A percentile compares a stretch with the other conserved stretches of the same genome.
These are phyloP conservation scores for Xylariaceae sp. DNA, from an alignment of 2,329 filamentous ascomycete genomes.

Conservation along the genomic window DNA sequence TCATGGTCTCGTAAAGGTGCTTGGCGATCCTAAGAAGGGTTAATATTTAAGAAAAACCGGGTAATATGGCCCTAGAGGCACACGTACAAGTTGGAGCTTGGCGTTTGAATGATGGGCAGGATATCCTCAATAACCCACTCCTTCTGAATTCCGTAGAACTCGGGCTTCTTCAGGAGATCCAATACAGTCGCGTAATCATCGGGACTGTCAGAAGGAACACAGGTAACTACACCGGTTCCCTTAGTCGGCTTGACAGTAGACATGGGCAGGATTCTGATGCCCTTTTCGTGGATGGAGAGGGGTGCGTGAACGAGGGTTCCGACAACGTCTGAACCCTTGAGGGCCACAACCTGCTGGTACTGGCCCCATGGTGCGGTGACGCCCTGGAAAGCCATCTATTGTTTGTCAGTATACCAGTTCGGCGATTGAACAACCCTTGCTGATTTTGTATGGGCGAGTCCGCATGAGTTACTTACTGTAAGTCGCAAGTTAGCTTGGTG, in stretches of 20 bases:
- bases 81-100: slow-evolving; percentile 47
- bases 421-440: neutral
- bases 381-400: slow-evolving; percentile 80
- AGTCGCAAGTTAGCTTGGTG: neutral
- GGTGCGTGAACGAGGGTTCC: slow-evolving; percentile 88
- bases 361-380: slow-evolving; percentile 54
- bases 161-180: slow-evolving; percentile 89
- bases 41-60: neutral
- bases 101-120: slow-evolving; percentile 81
- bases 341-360: slow-evolving; percentile 66
- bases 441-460: neutral
- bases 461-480: slow-evolving; percentile 5
- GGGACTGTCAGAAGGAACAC: slow-evolving; percentile 89
- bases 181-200: slow-evolving; percentile 88
- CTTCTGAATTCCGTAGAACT: slow-evolving; percentile 93
- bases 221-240: slow-evolving; percentile 94
- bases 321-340: slow-evolving; percentile 73
- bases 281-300: slow-evolving; percentile 75
- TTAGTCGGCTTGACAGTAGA: slow-evolving; percentile 87
- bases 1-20: slow-evolving; percentile 35
- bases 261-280: slow-evolving; percentile 90
- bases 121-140: slow-evolving; percentile 94
- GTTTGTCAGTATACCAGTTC: neutral
- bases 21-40: slow-evolving; percentile 11
- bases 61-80: neutral